Base-by-base conservation (phyloP, 2,329 filamentous ascomycete genomes). In the Xylariaceae sp. region DNA sequence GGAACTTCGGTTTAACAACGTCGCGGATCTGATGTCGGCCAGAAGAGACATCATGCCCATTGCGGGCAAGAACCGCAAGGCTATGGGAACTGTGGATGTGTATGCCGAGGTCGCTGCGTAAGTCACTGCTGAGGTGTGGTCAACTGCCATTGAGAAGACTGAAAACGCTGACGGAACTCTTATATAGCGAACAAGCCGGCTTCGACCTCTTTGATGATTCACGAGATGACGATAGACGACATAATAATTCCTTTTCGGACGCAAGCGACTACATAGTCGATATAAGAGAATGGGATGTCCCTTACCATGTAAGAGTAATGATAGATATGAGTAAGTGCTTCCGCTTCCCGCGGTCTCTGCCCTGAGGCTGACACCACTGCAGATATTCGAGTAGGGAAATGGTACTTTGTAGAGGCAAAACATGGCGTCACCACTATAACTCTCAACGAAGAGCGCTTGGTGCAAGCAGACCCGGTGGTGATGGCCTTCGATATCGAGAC, bases 401-500 rank as follows among this genome's bases (percentile, higher is more conserved):
- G 92, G 92, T 98, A 98, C 62, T 87, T 80, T 40, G 86, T 98
- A 34, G 88, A 97, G 57, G 86, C 87, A 33, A 96, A 94, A 59
- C 89, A 97, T 57, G 92, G 94, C 40, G 70, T 84, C 41, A 84
- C 90, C 40, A 85, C 79, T n/a, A 70, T 98, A 48, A 81, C 74
- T 31, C 88, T 85, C 58, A 82, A 97, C 58, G 85, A 90, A 60
- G 88, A 94, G 44, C 82, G 88, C 51, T 73, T 97, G 33, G 81
- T 87, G 44, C 86, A 88, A 64, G 89, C 94, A 15, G 92, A 98
- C 56, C 92, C 92, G 1, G 86, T 97, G n/a, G 86, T 98, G 14
- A 84, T 98, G 75, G 92, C 92, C n/a, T 98, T 83, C 65, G 92
- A 98, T 79, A 98, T 98, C 57, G 92, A 98, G 65, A 98, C 92